Conservation (phyloP, 257 asterid species). For the Fraxinus anomala region DNA sequence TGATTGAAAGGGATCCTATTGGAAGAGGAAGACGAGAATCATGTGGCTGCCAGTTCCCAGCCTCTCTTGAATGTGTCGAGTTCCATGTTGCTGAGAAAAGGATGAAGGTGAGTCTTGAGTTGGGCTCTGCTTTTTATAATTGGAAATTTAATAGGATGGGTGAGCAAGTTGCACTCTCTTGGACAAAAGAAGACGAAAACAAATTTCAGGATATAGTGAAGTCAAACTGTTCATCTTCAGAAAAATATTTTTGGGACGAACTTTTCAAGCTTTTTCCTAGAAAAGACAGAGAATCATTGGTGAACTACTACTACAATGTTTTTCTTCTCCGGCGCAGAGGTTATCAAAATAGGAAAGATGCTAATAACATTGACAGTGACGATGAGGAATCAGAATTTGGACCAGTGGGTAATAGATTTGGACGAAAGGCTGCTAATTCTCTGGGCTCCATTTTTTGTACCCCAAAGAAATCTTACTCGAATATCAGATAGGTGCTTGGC, state of each 20-base stretch:
- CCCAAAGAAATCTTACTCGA: slow-evolving; percentile 51
- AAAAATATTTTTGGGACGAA: slow-evolving; percentile 43
- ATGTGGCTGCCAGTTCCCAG: slow-evolving; percentile 45
- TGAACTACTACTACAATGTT: slow-evolving; percentile 31
- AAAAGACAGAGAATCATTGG: slow-evolving; percentile 29
- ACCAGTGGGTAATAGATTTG: slow-evolving; percentile 51
- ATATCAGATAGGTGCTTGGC: slow-evolving; percentile 28
- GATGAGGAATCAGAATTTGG: slow-evolving; percentile 49
- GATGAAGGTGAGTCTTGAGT: slow-evolving; percentile 35
- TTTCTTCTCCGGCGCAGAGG: slow-evolving; percentile 22
- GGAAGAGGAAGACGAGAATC: slow-evolving; percentile 51
- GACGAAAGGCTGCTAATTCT: slow-evolving; percentile 39
- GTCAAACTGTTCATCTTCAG: slow-evolving; percentile 27
- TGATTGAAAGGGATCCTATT: slow-evolving; percentile 45
- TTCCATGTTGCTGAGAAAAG: slow-evolving; percentile 43
- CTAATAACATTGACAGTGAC: slow-evolving; percentile 22
- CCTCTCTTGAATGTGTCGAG: slow-evolving; percentile 40
- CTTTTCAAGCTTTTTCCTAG: slow-evolving; percentile 34
- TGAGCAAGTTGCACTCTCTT: slow-evolving; percentile 36
- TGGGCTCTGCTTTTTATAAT: slow-evolving; percentile 39
- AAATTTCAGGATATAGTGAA: slow-evolving; percentile 37
- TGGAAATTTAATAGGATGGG: slow-evolving; percentile 40
- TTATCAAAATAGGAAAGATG: slow-evolving; percentile 17
- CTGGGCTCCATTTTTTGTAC: slow-evolving; percentile 74
- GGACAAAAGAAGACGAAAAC: slow-evolving; percentile 40